Evolutionary conservation across 2,329 filamentous ascomycete species (phyloP).

Genomic region (Aspergillus sp.): DNA sequence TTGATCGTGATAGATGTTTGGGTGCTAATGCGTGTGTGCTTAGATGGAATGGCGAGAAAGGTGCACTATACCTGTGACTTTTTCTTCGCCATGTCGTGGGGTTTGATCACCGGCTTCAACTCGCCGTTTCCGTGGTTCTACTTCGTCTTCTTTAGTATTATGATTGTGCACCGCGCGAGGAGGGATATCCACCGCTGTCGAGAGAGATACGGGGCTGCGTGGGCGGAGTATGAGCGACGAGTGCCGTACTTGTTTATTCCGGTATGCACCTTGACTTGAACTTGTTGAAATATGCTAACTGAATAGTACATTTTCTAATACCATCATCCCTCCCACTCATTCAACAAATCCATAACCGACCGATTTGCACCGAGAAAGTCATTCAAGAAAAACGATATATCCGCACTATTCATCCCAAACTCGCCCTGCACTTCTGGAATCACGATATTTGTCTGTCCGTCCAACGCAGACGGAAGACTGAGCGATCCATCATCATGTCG

Average conservation of each 20-base stretch:
- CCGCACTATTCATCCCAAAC: slow-evolving; percentile 17
- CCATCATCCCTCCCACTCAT: too few species aligned
- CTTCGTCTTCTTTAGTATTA: slow-evolving; percentile 69
- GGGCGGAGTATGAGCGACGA: slow-evolving; percentile 71
- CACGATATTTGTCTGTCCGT: slow-evolving; percentile 14
- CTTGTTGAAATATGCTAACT: too few species aligned
- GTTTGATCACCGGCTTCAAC: slow-evolving; percentile 69
- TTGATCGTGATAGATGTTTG: background rate
- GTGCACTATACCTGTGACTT: slow-evolving; percentile 75
- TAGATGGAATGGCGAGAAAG: slow-evolving; percentile 67
- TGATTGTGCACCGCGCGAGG: slow-evolving; percentile 73
- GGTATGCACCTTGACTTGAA: slow-evolving; percentile 31
- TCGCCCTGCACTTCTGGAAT: slow-evolving; percentile 19
- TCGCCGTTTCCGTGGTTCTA: slow-evolving; percentile 89
- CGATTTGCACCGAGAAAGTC: slow-evolving; percentile 21
- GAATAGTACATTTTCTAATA: too few species aligned
- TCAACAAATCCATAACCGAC: slow-evolving; percentile 20
- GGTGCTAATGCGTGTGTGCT: background rate
- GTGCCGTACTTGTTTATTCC: slow-evolving; percentile 84
- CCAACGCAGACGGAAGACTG: slow-evolving; percentile 9
- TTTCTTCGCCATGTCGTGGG: slow-evolving; percentile 74
- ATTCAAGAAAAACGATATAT: slow-evolving; percentile 23
- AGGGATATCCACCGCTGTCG: slow-evolving; percentile 72
- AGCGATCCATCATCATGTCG: slow-evolving; percentile 19
- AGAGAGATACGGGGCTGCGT: slow-evolving; percentile 73